Evolutionary conservation across 2,329 filamentous ascomycete species (phyloP).

Genomic region (Kalaharituber pfeilii): DNA sequence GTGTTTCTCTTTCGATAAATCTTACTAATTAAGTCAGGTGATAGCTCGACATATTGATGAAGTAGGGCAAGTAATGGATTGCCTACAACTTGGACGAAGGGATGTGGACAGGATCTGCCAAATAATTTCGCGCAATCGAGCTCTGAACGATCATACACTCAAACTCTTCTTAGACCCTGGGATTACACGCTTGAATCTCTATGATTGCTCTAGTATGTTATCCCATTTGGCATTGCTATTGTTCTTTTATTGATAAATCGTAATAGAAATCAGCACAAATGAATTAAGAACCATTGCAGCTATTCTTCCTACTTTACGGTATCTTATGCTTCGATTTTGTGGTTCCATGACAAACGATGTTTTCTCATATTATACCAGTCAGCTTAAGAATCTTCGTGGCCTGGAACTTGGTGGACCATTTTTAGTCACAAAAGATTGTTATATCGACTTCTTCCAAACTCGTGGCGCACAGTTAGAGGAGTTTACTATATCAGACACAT

Average conservation of each 20-base stretch:
- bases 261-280: slow-evolving; percentile 16
- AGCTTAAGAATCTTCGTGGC: slow-evolving; percentile 16
- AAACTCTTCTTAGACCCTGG: slow-evolving; percentile 20
- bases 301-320: slow-evolving; percentile 18
- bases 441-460: slow-evolving; percentile 17
- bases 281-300: slow-evolving; percentile 18
- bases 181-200: slow-evolving; percentile 16
- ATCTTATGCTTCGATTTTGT: slow-evolving; percentile 18
- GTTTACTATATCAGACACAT: slow-evolving; percentile 18
- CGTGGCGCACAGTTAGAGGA: slow-evolving; percentile 14
- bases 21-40: slow-evolving; percentile 8
- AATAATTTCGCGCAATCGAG: slow-evolving; percentile 22
- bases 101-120: slow-evolving; percentile 22
- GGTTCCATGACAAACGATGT: slow-evolving; percentile 20
- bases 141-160: slow-evolving; percentile 19
- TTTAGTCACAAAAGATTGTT: slow-evolving; percentile 18
- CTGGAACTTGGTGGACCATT: slow-evolving; percentile 21
- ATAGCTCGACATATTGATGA: slow-evolving; percentile 21
- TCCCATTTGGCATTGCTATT: not conserved
- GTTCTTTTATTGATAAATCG: slow-evolving; percentile 4
- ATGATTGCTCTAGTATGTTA: slow-evolving; percentile 21
- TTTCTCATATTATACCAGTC: slow-evolving; percentile 18
- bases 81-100: slow-evolving; percentile 12
- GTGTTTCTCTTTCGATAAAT: not conserved
- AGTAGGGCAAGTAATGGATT: slow-evolving; percentile 19